Evolutionary conservation across 2,329 filamentous ascomycete genomes (phyloP), one percentile per base, ranked within the genome.

Genomic region (Dissoconium aciculare): DNA sequence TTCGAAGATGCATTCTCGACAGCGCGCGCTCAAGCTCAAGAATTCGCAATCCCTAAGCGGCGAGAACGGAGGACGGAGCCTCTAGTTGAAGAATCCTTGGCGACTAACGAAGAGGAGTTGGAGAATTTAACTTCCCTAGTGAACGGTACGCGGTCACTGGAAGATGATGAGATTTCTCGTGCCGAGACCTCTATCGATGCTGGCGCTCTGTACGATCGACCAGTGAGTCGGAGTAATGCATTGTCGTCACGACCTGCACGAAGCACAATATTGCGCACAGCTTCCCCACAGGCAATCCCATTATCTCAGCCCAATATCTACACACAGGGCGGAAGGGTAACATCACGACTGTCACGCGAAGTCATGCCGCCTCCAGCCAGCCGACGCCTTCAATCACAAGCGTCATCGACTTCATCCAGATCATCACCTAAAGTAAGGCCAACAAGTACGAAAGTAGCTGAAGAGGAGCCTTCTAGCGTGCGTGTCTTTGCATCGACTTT

Each of bases 1-100:
- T 26, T 42, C 14, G 34, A 40, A 14, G 33, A 37, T 11, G 37
- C 33, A 8, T 42, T 42, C 25, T 19, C 29, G 4, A 39, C 19
- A 23, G 19, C 19, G n/a, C 19, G 19, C 8, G n/a, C 8, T 23
- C 19, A 23, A 23, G 19, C 19, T n/a, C 19, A 23, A 8, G 8
- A 23, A n/a, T 23, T n/a, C n/a, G n/a, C 19, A n/a, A 23, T 23
- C 8, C 19, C 19, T 8, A 23, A 23, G n/a, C 19, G 19, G 19
- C 19, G 19, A 8, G n/a, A 23, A 8, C 8, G 19, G 8, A 23
- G n/a, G 19, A n/a, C 19, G 19, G n/a, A n/a, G n/a, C 8, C 19
- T 8, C 19, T 8, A n/a, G 8, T 23, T 8, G 19, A 23, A 8
- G 19, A 23, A n/a, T 8, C 8, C 19, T 8, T 23, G 19, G n/a